Evolutionary conservation across 352 stramenopile species (phyloP).

Genomic region (Phytophthora pluvialis): DNA sequence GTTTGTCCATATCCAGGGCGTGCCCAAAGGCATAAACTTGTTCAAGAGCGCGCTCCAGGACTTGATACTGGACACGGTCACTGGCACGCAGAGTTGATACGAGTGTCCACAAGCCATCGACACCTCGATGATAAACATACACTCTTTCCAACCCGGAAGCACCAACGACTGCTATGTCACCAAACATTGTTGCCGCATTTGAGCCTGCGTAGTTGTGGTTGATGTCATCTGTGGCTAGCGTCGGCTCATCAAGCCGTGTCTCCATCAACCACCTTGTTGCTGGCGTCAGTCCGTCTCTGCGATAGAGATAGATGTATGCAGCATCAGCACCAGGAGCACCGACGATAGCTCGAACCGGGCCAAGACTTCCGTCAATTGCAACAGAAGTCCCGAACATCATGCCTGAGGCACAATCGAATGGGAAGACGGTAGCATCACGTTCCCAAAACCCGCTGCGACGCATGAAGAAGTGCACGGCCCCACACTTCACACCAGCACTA

Average conservation of each 20-base stretch:
- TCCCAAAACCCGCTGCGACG: slow-evolving; percentile 74
- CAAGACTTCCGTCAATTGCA: slow-evolving; percentile 71
- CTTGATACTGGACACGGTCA: slow-evolving; percentile 87
- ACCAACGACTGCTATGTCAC: slow-evolving; percentile 91
- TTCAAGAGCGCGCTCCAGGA: slow-evolving; percentile 77
- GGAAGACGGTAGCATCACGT: slow-evolving; percentile 57
- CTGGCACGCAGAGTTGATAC: slow-evolving; percentile 65
- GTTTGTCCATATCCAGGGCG: slow-evolving; percentile 79
- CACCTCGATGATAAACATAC: slow-evolving; percentile 74
- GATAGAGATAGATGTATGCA: slow-evolving; percentile 60
- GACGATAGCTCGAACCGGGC: slow-evolving; percentile 64
- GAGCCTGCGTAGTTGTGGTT: slow-evolving; percentile 73
- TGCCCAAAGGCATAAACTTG: slow-evolving; percentile 91
- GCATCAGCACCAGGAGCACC: slow-evolving; percentile 63
- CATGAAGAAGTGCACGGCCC: slow-evolving; percentile 75
- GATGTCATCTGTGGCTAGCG: slow-evolving; percentile 34
- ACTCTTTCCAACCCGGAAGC: slow-evolving; percentile 72
- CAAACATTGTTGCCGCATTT: slow-evolving; percentile 80
- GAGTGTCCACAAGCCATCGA: slow-evolving; percentile 54
- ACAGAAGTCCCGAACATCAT: slow-evolving; percentile 77
- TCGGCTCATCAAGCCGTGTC: slow-evolving; percentile 45
- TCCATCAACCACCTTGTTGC: slow-evolving; percentile 57
- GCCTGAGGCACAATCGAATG: slow-evolving; percentile 46
- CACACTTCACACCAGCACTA: slow-evolving; percentile 44
- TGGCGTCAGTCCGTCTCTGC: slow-evolving; percentile 23